These are phyloP conservation scores for Aspergillus hancockii DNA, from an alignment of 495 filamentous ascomycete species.

Conservation along the genomic window DNA sequence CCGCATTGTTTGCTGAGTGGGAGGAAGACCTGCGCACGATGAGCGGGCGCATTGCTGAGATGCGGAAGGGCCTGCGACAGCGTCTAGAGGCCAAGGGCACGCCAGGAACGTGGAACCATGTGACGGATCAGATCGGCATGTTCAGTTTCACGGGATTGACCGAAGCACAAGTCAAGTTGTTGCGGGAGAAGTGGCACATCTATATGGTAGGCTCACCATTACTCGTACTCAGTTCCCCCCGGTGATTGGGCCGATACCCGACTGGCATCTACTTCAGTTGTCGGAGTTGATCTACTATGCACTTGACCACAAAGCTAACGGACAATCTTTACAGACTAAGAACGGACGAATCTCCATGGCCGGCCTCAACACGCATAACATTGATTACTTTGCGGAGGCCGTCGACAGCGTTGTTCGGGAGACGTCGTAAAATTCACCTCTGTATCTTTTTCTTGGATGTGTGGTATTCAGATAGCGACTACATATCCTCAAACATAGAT, in stretches of 20 bases:
- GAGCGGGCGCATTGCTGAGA: conserved; percentile 88
- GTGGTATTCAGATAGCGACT: conserved; percentile 1
- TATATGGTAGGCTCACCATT: conserved; percentile 67
- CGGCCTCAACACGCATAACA: conserved; percentile 84
- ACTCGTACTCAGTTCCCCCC: neutral
- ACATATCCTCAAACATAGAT: neutral
- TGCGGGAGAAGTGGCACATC: conserved; percentile 80
- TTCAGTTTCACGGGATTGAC: conserved; percentile 94
- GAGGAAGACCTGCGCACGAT: conserved; percentile 89
- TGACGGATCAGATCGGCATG: conserved; percentile 99
- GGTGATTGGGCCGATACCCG: neutral
- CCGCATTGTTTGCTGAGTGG: conserved; percentile 85
- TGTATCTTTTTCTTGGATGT: conserved; percentile 10
- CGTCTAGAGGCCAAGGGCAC: conserved; percentile 79
- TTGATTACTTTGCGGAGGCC: conserved; percentile 89
- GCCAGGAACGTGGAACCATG: conserved; percentile 92
- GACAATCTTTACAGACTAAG: conserved; percentile 64
- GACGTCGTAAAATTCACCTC: conserved; percentile 32
- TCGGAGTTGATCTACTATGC: neutral
- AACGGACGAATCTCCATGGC: conserved; percentile 98
- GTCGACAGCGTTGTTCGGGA: conserved; percentile 83
- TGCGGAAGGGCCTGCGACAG: conserved; percentile 72
- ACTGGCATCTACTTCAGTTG: neutral
- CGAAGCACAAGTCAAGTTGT: conserved; percentile 79
- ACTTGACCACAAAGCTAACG: conserved; percentile 8